phyloP scores from a whole-genome alignment of 2,329 filamentous ascomycete species.

The Ceratocystis diversiconidia region DNA sequence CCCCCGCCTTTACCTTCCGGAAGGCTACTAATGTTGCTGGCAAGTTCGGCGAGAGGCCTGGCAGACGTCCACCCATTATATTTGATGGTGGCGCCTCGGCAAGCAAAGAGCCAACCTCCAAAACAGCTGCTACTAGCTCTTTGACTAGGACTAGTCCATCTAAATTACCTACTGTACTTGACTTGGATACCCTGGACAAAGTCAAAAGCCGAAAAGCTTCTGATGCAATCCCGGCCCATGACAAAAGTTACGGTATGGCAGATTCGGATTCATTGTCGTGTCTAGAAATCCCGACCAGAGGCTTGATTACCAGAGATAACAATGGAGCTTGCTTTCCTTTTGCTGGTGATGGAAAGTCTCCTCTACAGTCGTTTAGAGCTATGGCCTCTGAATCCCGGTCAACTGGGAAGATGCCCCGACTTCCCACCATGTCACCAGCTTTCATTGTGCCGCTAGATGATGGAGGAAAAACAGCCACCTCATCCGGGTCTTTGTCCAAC shows the following conservation, averaged over 20 bases:
- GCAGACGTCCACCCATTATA: not conserved
- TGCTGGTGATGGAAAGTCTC: not conserved
- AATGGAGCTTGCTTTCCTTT: not conserved
- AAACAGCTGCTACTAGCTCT: not conserved
- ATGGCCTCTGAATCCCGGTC: not conserved
- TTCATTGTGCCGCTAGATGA: slow-evolving; percentile 1
- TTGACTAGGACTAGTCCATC: not conserved
- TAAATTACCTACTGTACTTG: not conserved
- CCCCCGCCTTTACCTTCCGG: slow-evolving; percentile 14
- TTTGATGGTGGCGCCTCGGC: not conserved
- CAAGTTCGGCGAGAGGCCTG: slow-evolving; percentile 11
- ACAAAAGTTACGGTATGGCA: not conserved
- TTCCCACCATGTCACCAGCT: slow-evolving; percentile 5
- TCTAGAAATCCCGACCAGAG: not conserved
- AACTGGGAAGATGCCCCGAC: not conserved
- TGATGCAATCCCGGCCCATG: not conserved
- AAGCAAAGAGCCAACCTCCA: not conserved
- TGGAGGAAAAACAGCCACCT: not conserved
- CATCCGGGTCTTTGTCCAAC: too few relatives aligned
- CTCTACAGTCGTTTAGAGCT: not conserved
- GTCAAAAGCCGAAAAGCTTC: not conserved
- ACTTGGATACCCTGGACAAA: not conserved
- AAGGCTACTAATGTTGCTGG: slow-evolving; percentile 17
- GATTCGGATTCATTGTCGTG: not conserved
- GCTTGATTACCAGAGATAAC: not conserved